phyloP scores from a whole-genome alignment of 2,329 filamentous ascomycete species.

The Davidsoniella eucalypti region DNA sequence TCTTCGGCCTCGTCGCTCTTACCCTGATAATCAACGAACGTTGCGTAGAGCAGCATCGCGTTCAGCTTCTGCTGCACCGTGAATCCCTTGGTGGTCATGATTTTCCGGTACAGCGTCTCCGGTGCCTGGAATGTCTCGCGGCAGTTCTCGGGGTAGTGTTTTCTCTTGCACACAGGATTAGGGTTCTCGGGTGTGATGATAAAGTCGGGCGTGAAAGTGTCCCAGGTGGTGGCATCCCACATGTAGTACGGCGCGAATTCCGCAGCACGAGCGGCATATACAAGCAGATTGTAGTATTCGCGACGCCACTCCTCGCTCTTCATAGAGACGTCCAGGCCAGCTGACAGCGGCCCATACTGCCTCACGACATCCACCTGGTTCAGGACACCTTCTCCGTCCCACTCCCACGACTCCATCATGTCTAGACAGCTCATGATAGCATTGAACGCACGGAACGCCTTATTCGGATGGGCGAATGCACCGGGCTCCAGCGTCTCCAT shows the following conservation, averaged over 20 bases:
- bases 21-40: constrained; percentile 69
- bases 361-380: constrained; percentile 5
- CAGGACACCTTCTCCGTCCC: constrained; percentile 9
- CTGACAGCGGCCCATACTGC: constrained; percentile 4
- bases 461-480: not conserved
- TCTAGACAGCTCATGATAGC: constrained; percentile 5
- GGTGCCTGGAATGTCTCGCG: constrained; percentile 51
- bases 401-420: constrained; percentile 9
- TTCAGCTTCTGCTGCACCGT: constrained; percentile 62
- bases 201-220: constrained; percentile 52
- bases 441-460: constrained; percentile 5
- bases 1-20: constrained; percentile 47
- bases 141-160: constrained; percentile 55
- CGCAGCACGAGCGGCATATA: constrained; percentile 58
- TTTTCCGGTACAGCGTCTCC: constrained; percentile 63
- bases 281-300: constrained; percentile 70
- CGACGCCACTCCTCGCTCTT: constrained; percentile 75
- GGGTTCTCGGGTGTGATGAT: constrained; percentile 76
- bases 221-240: constrained; percentile 43
- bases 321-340: constrained; percentile 47
- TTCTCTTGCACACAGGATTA: constrained; percentile 51
- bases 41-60: constrained; percentile 67
- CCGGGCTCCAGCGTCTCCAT: constrained; percentile 9
- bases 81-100: constrained; percentile 68
- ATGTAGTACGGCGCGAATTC: constrained; percentile 74